Conservation (phyloP, 2,329 filamentous ascomycete genomes). For the Colletotrichum spinosum region DNA sequence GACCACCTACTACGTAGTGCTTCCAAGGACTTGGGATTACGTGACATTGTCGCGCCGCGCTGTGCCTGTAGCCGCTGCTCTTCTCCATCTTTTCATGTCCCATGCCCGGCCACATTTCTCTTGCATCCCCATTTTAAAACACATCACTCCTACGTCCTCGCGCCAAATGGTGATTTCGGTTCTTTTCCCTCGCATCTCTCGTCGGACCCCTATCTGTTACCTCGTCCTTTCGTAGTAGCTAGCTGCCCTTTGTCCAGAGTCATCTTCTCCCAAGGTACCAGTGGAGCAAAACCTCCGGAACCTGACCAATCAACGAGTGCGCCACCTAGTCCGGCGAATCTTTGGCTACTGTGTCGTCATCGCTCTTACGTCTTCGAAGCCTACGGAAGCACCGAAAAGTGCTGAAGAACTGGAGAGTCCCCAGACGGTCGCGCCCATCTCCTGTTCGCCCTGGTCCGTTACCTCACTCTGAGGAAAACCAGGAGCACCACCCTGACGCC, state of each 20-base stretch:
- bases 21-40: not conserved
- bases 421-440: slow-evolving; percentile 7
- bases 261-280: not conserved
- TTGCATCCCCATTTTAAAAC: slow-evolving; percentile 3
- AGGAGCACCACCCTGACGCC: slow-evolving; percentile 1
- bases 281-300: slow-evolving; percentile 25
- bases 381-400: slow-evolving; percentile 25
- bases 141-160: slow-evolving; percentile 22
- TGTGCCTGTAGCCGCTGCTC: not conserved
- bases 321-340: slow-evolving; percentile 19
- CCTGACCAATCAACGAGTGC: slow-evolving; percentile 30
- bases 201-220: not conserved
- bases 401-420: not conserved
- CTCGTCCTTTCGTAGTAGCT: slow-evolving; percentile 15
- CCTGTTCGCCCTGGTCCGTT: slow-evolving; percentile 10
- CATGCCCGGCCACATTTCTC: slow-evolving; percentile 3
- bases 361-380: slow-evolving; percentile 28
- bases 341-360: slow-evolving; percentile 36
- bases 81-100: slow-evolving; percentile 11
- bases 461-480: slow-evolving; percentile 27
- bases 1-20: too few relatives aligned
- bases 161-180: not conserved
- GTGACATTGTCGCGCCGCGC: too few relatives aligned
- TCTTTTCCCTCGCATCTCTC: not conserved
- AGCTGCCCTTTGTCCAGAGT: not conserved